Evolutionary conservation across 1,139 yeast species (phyloP).

Genomic region (Casaregolazyma lundiana): DNA sequence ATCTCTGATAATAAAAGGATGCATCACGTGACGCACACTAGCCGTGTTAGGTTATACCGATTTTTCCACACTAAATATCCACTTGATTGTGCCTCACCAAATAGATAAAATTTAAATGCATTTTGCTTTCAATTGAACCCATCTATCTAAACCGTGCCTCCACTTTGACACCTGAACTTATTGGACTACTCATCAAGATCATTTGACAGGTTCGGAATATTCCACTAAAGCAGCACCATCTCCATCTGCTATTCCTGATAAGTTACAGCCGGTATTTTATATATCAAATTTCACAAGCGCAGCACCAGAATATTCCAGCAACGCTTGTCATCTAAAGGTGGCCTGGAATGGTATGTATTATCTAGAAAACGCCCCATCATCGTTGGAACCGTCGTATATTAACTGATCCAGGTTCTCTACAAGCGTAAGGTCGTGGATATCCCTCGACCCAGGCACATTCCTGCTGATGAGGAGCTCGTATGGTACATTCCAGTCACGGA

Average conservation of each 20-base stretch:
- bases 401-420: constrained; percentile 27
- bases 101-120: background rate
- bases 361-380: background rate
- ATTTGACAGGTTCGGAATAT: background rate
- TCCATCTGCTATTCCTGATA: constrained; percentile 1
- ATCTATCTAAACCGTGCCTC: background rate
- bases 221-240: background rate
- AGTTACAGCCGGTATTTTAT: background rate
- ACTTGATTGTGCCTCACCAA: background rate
- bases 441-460: constrained; percentile 23
- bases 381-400: background rate
- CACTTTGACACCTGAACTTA: background rate
- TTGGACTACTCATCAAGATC: background rate
- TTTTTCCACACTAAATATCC: background rate
- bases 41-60: background rate
- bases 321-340: too few relatives aligned
- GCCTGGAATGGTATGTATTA: background rate
- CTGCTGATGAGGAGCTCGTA: constrained; percentile 33
- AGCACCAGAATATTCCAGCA: background rate
- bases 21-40: background rate
- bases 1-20: too few relatives aligned
- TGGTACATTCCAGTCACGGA: constrained; percentile 80
- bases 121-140: background rate
- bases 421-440: constrained; percentile 34
- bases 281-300: background rate